Percentiles rank a stretch among this genome's conserved stretches.
Evolutionary conservation across 208 protist species (phyloP).

Genomic region (Wallacemonas sp.): DNA sequence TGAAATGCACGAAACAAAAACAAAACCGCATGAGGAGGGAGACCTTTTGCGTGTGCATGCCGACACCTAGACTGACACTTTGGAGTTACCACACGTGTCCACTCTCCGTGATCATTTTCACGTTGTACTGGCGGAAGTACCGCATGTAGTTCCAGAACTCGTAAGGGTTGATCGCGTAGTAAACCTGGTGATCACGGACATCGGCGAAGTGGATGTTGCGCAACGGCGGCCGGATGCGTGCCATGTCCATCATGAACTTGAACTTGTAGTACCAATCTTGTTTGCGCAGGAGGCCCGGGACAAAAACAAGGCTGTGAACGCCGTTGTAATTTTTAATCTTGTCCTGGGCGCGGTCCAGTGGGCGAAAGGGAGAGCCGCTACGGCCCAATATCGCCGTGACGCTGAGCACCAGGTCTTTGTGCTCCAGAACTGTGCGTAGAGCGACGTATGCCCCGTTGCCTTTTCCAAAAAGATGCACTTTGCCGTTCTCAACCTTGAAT

Average conservation of each 20-base stretch:
- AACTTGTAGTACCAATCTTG: slow-evolving; percentile 92
- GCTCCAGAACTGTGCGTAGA: slow-evolving; percentile 71
- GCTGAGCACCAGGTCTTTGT: slow-evolving; percentile 74
- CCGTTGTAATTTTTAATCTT: slow-evolving; percentile 82
- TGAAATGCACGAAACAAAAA: too few relatives aligned
- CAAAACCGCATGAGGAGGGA: too few relatives aligned
- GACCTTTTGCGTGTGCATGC: too few relatives aligned
- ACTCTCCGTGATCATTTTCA: slow-evolving; percentile 80
- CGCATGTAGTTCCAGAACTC: slow-evolving; percentile 91
- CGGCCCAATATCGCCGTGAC: slow-evolving; percentile 79
- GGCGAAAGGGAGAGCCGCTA: slow-evolving; percentile 71
- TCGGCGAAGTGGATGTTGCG: slow-evolving; percentile 89
- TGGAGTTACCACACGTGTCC: slow-evolving; percentile 37
- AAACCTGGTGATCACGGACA: slow-evolving; percentile 85
- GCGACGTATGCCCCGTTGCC: slow-evolving; percentile 80
- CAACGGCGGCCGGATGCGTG: slow-evolving; percentile 58
- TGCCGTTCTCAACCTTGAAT: slow-evolving; percentile 74
- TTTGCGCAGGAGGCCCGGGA: slow-evolving; percentile 78
- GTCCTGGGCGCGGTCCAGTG: slow-evolving; percentile 69
- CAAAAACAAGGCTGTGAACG: slow-evolving; percentile 79
- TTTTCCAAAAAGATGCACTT: slow-evolving; percentile 87
- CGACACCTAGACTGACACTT: too few relatives aligned
- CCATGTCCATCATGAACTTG: slow-evolving; percentile 91
- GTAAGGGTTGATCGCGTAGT: slow-evolving; percentile 89
- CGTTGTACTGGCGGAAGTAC: slow-evolving; percentile 84